Evolutionary conservation across 805 yeast genomes (phyloP).

Genomic region (Zygoascus ofunaensis): DNA sequence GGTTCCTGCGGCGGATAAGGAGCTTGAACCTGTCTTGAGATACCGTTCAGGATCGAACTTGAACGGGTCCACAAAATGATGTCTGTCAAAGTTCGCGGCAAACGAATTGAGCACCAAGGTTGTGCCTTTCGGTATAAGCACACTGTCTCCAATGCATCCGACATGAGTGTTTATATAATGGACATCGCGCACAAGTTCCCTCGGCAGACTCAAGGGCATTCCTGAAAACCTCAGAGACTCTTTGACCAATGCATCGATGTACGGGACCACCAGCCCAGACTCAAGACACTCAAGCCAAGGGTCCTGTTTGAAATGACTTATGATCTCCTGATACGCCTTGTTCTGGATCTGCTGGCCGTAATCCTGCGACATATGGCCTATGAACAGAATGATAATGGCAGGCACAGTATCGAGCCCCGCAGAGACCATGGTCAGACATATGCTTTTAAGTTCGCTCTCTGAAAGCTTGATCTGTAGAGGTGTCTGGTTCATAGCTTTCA

Average conservation of each 20-base stretch:
- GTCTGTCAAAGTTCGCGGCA: constrained; percentile 59
- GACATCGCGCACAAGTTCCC: constrained; percentile 48
- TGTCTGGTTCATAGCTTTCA: constrained; percentile 5
- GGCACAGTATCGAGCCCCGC: constrained; percentile 74
- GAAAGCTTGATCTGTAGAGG: not conserved
- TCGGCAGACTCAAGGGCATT: constrained; percentile 57
- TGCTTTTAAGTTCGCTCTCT: constrained; percentile 48
- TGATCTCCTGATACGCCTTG: constrained; percentile 36
- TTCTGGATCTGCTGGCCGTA: constrained; percentile 35
- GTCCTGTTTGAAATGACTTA: constrained; percentile 24
- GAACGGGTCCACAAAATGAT: constrained; percentile 20
- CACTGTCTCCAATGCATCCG: too few relatives aligned
- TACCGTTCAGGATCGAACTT: constrained; percentile 27
- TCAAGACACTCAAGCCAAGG: constrained; percentile 22
- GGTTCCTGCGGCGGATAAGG: not conserved
- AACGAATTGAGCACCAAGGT: constrained; percentile 56
- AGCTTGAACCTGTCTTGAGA: constrained; percentile 11
- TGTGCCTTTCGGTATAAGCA: constrained; percentile 48
- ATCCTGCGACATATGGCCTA: constrained; percentile 47
- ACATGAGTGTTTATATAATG: constrained; percentile 20
- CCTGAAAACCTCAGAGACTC: constrained; percentile 61
- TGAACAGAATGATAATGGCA: constrained; percentile 47
- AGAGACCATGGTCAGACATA: constrained; percentile 67
- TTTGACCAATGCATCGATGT: constrained; percentile 47
- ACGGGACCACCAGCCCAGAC: constrained; percentile 37